These are phyloP conservation scores for Paxillus involutus DNA, from an alignment of 768 basidiomycete species.

Conservation along the genomic window DNA sequence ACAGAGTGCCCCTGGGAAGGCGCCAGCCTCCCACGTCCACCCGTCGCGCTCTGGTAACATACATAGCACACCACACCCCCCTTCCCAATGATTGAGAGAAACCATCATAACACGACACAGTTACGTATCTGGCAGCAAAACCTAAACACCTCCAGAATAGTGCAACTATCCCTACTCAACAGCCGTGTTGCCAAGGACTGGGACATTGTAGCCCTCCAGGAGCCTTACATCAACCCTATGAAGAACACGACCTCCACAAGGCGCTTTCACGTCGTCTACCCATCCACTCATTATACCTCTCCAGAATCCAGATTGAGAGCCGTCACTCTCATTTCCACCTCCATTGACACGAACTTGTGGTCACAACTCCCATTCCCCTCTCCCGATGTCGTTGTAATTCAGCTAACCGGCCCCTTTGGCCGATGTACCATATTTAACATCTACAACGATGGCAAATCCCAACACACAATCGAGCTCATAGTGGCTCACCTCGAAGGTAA, in stretches of 20 bases:
- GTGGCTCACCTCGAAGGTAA: too few species aligned
- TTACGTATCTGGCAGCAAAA: not conserved
- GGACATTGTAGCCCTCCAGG: not conserved
- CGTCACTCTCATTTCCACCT: not conserved
- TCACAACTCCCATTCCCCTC: too few species aligned
- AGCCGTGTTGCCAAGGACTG: not conserved
- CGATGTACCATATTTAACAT: too few species aligned
- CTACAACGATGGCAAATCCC: too few species aligned
- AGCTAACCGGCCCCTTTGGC: too few species aligned
- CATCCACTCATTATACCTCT: not conserved
- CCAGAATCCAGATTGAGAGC: not conserved
- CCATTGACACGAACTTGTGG: not conserved
- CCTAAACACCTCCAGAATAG: not conserved
- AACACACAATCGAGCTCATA: too few species aligned
- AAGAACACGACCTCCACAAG: not conserved
- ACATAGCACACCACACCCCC: too few species aligned
- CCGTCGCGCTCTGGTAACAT: too few species aligned
- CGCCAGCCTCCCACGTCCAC: too few species aligned
- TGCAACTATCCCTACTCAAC: not conserved
- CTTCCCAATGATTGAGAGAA: not conserved
- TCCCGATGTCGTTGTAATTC: slow-evolving; percentile 19
- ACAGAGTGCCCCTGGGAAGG: too few species aligned
- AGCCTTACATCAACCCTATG: not conserved
- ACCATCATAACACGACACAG: not conserved
- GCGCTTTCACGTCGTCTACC: not conserved